Conservation (phyloP, 2,329 filamentous ascomycete species). For the Stemphylium lycopersici region DNA sequence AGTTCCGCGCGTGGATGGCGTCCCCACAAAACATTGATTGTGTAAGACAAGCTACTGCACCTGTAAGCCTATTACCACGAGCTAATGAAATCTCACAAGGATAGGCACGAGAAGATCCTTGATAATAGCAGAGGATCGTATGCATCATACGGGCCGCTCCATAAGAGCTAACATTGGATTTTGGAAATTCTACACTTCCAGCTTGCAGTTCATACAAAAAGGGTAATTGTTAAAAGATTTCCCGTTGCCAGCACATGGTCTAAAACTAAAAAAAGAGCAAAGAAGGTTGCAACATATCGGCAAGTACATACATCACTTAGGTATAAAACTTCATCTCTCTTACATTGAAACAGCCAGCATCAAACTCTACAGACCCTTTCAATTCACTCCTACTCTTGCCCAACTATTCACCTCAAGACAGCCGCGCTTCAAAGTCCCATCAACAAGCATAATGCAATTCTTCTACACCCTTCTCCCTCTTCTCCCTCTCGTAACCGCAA, state of each 20-base stretch:
- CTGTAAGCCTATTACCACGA: not conserved
- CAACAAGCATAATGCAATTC: not conserved
- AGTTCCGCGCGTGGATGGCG: not conserved
- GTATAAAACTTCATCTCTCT: not conserved
- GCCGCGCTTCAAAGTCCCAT: not conserved
- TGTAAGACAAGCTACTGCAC: not conserved
- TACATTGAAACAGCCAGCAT: not conserved
- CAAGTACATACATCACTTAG: not conserved
- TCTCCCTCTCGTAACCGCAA: conserved; percentile 1
- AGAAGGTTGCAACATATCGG: not conserved
- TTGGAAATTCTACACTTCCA: not conserved
- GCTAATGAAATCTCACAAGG: not conserved
- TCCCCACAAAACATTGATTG: not conserved
- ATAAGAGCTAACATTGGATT: not conserved
- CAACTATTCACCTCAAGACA: not conserved
- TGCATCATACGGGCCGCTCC: not conserved
- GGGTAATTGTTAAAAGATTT: not conserved
- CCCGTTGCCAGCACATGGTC: not conserved
- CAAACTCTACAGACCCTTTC: not conserved
- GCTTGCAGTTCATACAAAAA: not conserved
- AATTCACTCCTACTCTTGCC: not conserved
- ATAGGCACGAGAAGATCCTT: not conserved
- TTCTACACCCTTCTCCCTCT: not conserved
- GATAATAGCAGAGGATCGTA: not conserved
- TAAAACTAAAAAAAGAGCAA: not conserved